Percentiles rank a stretch among this genome's conserved stretches.
Evolutionary conservation across 2,329 filamentous ascomycete species (phyloP).

Genomic region (Cercospora sp.): DNA sequence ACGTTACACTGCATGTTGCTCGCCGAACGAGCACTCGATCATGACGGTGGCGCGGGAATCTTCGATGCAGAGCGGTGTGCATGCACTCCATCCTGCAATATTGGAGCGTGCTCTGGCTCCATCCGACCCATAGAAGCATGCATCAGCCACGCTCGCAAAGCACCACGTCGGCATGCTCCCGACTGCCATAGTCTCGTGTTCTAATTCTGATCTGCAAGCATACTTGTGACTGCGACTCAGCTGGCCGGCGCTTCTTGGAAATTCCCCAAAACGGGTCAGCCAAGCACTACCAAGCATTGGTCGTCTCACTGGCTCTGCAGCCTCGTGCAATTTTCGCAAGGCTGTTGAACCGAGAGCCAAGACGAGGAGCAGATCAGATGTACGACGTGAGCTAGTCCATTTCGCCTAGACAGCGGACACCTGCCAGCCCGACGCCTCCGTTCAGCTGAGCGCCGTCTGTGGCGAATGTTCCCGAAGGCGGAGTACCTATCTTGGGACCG

Average conservation of each 20-base stretch:
- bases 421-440: constrained; percentile 5
- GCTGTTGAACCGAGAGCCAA: neutral
- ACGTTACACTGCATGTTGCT: neutral
- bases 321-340: constrained; percentile 1
- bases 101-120: neutral
- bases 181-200: neutral
- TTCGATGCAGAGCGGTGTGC: neutral
- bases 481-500: neutral
- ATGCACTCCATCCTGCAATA: neutral
- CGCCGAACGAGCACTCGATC: neutral
- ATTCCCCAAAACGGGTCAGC: neutral
- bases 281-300: constrained; percentile 10
- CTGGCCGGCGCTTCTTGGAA: constrained; percentile 1
- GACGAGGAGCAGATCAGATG: neutral
- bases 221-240: constrained; percentile 5
- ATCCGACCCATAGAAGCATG: neutral
- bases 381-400: neutral
- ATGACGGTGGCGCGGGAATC: neutral
- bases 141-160: neutral
- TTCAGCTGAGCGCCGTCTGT: neutral
- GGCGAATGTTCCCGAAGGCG: neutral
- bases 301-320: neutral
- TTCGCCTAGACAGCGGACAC: neutral
- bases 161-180: neutral
- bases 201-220: constrained; percentile 3